phyloP scores from a whole-genome alignment of 495 filamentous ascomycete genomes.

The Penicillium nucicola region DNA sequence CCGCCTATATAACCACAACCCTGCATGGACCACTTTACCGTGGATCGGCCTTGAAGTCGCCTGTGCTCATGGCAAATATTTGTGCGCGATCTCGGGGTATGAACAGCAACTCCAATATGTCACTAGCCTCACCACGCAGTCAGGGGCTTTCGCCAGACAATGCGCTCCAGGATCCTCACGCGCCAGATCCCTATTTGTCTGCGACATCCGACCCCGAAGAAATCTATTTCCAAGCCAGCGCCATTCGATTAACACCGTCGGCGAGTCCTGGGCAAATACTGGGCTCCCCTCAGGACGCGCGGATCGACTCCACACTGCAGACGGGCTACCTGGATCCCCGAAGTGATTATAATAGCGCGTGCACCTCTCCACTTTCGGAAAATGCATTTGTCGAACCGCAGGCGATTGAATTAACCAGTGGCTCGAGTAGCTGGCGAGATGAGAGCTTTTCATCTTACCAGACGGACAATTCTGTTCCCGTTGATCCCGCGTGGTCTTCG shows the following conservation, averaged over 20 bases:
- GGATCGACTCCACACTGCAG: slow-evolving; percentile 12
- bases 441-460: slow-evolving; percentile 2
- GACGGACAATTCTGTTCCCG: neutral
- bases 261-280: slow-evolving; percentile 13
- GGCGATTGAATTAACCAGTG: slow-evolving; percentile 16
- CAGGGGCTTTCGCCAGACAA: slow-evolving; percentile 19
- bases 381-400: slow-evolving; percentile 13
- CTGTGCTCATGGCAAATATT: neutral
- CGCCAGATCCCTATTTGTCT: slow-evolving; percentile 39
- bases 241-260: slow-evolving; percentile 33
- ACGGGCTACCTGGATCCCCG: slow-evolving; percentile 10
- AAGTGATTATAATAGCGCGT: slow-evolving; percentile 11
- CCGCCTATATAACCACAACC: neutral
- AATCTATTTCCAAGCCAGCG: slow-evolving; percentile 32
- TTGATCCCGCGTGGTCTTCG: slow-evolving; percentile 5
- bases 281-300: slow-evolving; percentile 11
- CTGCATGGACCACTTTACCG: neutral
- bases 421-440: slow-evolving; percentile 5
- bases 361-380: slow-evolving; percentile 8
- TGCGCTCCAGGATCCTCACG: slow-evolving; percentile 17
- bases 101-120: slow-evolving; percentile 14
- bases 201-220: slow-evolving; percentile 40
- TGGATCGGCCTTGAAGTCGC: neutral
- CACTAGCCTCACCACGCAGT: slow-evolving; percentile 20
- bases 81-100: neutral